phyloP scores from a whole-genome alignment of 495 filamentous ascomycete genomes.

The Tetracladium marchalianum region DNA sequence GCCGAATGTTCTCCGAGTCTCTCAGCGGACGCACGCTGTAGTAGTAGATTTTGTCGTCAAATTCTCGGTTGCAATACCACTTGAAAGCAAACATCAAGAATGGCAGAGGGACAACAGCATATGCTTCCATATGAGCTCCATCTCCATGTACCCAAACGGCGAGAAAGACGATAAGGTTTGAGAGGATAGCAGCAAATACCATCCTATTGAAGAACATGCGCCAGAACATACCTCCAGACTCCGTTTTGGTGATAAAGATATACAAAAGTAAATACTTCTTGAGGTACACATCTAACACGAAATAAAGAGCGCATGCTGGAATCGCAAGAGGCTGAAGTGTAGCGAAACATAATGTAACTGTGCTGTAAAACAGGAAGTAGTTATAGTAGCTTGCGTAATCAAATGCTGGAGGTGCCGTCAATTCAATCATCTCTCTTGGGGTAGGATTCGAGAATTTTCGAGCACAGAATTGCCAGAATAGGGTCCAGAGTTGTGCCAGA shows the following conservation, averaged over 20 bases:
- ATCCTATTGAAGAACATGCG: constrained; percentile 83
- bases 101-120: constrained; percentile 63
- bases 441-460: constrained; percentile 81
- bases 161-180: constrained; percentile 70
- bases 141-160: constrained; percentile 51
- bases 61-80: constrained; percentile 64
- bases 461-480: constrained; percentile 71
- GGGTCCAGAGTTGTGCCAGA: constrained; percentile 69
- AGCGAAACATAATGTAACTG: constrained; percentile 77
- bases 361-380: constrained; percentile 88
- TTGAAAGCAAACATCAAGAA: constrained; percentile 82
- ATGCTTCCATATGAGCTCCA: constrained; percentile 45
- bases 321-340: constrained; percentile 83
- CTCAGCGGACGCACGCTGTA: constrained; percentile 48
- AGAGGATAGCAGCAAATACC: constrained; percentile 69
- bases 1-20: constrained; percentile 42
- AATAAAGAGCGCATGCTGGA: constrained; percentile 86
- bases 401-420: constrained; percentile 85
- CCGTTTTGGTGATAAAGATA: constrained; percentile 91
- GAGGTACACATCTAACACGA: constrained; percentile 72
- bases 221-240: constrained; percentile 94
- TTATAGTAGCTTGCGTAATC: constrained; percentile 98
- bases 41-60: constrained; percentile 68
- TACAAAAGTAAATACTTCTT: constrained; percentile 96
- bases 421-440: constrained; percentile 84